Evolutionary conservation across 2,329 filamentous ascomycete genomes (phyloP).

Genomic region (Curvularia sp.): DNA sequence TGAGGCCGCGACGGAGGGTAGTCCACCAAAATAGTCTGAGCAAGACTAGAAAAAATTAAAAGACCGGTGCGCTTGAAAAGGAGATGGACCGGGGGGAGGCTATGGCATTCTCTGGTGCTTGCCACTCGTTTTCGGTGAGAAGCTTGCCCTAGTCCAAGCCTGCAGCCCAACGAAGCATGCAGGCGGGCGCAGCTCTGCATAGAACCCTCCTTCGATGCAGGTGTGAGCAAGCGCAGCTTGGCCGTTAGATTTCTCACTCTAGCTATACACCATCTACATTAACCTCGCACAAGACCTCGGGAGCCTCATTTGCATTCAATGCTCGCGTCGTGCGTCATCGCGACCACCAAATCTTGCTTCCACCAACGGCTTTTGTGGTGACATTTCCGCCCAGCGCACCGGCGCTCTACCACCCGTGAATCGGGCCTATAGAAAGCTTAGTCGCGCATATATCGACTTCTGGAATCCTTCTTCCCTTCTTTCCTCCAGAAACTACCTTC

Average conservation of each 20-base stretch:
- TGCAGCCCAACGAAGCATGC: slow-evolving; percentile 1
- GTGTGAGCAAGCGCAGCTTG: neutral
- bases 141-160: neutral
- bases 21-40: too few relatives aligned
- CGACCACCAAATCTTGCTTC: slow-evolving; percentile 1
- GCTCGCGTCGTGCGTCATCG: slow-evolving; percentile 11
- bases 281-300: slow-evolving; percentile 12
- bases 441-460: slow-evolving; percentile 1
- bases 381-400: slow-evolving; percentile 1
- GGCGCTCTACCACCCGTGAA: slow-evolving; percentile 8
- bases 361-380: neutral
- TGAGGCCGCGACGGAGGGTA: neutral
- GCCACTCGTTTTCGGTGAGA: neutral
- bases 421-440: slow-evolving; percentile 14
- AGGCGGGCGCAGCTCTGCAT: neutral
- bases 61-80: neutral
- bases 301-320: slow-evolving; percentile 19
- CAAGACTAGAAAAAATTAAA: neutral
- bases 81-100: neutral
- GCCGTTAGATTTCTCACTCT: neutral
- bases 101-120: neutral
- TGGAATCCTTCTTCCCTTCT: neutral
- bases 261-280: neutral
- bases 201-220: neutral
- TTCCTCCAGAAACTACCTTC: neutral